A percentile compares a stretch with the other conserved stretches of the same genome.
phyloP scores from a whole-genome alignment of 2,329 filamentous ascomycete genomes.

The Botrytis paeoniae region DNA sequence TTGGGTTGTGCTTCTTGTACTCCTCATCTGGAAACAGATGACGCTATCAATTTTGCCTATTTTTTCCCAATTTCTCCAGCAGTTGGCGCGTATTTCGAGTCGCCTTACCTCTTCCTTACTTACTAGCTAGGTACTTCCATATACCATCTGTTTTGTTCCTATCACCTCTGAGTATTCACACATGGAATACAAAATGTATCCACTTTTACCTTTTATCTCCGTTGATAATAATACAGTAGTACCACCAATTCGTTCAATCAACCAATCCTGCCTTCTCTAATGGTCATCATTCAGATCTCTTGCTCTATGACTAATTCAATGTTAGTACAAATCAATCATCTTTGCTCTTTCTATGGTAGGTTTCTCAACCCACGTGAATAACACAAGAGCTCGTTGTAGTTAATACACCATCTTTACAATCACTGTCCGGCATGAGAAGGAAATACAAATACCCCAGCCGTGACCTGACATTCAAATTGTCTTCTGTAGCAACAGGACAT shows the following conservation, averaged over 20 bases:
- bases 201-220: slow-evolving; percentile 7
- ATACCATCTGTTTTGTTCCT: neutral
- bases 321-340: neutral
- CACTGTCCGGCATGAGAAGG: neutral
- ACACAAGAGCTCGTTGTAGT: neutral
- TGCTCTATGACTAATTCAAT: slow-evolving; percentile 13
- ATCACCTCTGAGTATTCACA: neutral
- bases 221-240: neutral
- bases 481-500: slow-evolving; percentile 1
- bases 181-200: neutral
- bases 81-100: neutral
- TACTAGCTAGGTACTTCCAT: neutral
- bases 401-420: neutral
- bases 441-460: slow-evolving; percentile 12
- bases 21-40: neutral
- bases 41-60: neutral
- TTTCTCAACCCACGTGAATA: slow-evolving; percentile 2
- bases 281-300: slow-evolving; percentile 3
- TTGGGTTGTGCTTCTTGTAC: neutral
- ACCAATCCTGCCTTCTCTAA: slow-evolving; percentile 10
- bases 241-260: neutral
- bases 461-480: neutral
- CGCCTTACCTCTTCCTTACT: neutral
- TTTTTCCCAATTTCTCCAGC: neutral
- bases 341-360: neutral